Conservation (phyloP, 2,329 filamentous ascomycete genomes). For the Ramularia collo-cygni region DNA sequence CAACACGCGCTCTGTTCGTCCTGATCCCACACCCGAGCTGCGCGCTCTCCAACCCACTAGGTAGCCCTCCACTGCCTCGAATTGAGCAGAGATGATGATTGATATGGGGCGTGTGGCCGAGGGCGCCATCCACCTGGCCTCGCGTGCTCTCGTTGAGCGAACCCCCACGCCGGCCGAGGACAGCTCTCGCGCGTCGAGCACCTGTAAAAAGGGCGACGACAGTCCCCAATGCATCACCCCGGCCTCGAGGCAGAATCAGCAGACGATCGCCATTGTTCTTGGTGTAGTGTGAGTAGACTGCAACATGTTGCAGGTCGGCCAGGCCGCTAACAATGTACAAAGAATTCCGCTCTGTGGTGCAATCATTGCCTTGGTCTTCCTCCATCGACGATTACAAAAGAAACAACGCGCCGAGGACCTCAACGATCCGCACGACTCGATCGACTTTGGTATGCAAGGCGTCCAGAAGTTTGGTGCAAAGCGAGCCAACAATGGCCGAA, state of each 20-base stretch:
- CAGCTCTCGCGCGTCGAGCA: constrained; percentile 15
- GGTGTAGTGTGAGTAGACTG: constrained; percentile 28
- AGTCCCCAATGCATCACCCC: constrained; percentile 26
- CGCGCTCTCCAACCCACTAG: no score
- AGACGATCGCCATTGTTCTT: constrained; percentile 29
- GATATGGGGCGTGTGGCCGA: constrained; percentile 18
- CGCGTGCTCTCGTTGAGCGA: constrained; percentile 20
- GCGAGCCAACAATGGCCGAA: constrained; percentile 36
- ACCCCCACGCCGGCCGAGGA: constrained; percentile 4
- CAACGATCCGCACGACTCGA: constrained; percentile 78
- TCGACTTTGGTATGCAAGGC: constrained; percentile 82
- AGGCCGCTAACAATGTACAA: constrained; percentile 20
- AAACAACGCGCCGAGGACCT: constrained; percentile 70
- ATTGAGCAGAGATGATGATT: constrained; percentile 7
- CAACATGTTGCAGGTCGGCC: not conserved
- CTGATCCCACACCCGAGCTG: no score
- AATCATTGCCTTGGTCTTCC: constrained; percentile 59
- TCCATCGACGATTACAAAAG: constrained; percentile 71
- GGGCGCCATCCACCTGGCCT: constrained; percentile 15
- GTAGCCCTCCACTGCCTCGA: constrained; percentile 4
- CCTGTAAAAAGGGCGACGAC: constrained; percentile 21
- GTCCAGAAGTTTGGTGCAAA: constrained; percentile 28
- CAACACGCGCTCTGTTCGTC: no score
- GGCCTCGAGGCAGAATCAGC: constrained; percentile 16
- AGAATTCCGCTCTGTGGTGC: constrained; percentile 72